Base-by-base conservation (phyloP, 768 basidiomycete species). In the Macrolepiota fuliginosa region DNA sequence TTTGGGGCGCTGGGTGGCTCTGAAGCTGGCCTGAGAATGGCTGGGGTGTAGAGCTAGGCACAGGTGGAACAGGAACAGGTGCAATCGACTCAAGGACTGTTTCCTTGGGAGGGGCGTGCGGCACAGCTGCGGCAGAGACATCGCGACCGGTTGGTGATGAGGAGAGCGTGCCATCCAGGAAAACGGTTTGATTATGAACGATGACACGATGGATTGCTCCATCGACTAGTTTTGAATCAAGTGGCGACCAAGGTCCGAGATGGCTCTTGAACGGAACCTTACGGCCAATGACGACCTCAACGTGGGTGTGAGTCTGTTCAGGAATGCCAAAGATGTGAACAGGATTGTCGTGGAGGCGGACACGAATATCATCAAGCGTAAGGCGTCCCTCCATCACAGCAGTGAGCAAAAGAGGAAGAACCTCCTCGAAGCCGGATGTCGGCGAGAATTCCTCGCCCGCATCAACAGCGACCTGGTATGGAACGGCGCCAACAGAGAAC, bases 241-340 rank as follows among this genome's bases (percentile, higher is more conserved):
- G 74, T 5, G 96, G 94, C 15, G 96, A 96, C 96, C 96, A 99
- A 54, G 77, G 78, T 22, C 74, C 73, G 6, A 75, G 69, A 24
- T 79, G 77, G 56, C 76, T 73, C 13, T 70, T 72, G 71, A 92
- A 92, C 46, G 78, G 75, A 19, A 82, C 79, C 60, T 80, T 82
- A 55, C 97, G 86, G 60, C 92, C 91, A 27, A 97, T 77, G 64
- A 96, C 92, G 49, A 99, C 92, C 70, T 99, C 97, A 39, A 97
- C 92, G 64, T 89, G 90, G 0, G 95, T 94, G 63, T 93, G 84
- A 4, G 83, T 70, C 69, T 94, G 92, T 64, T 97, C 94, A 0
- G 93, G 89, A 12, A 98, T 81, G 36, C 89, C 89, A 71, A 98
- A 97, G 70, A 99, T 98, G 42, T 85, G 82, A 19, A 91, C 83